phyloP scores from a whole-genome alignment of 83 land plant genomes.

The Diphasiastrum complanatum region DNA sequence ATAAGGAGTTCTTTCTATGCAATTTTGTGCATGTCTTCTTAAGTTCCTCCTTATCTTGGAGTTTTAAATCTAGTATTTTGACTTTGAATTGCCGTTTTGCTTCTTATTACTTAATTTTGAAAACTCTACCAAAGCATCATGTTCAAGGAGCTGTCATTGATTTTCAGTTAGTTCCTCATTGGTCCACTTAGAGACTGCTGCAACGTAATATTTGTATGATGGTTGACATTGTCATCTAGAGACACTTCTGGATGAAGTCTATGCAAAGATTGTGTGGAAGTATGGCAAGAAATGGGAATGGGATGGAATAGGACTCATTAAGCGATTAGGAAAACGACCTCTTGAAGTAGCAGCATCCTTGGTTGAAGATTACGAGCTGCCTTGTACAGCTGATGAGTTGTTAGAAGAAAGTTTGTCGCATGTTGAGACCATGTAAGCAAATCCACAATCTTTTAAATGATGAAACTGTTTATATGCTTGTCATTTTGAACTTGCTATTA shows the following conservation, averaged over 20 bases:
- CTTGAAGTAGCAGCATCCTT: constrained; percentile 56
- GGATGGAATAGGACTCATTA: constrained; percentile 61
- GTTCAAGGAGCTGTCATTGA: too few relatives aligned
- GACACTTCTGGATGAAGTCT: constrained; percentile 45
- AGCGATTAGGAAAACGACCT: constrained; percentile 69
- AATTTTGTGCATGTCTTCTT: too few relatives aligned
- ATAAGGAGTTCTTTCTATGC: too few relatives aligned
- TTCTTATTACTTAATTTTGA: too few relatives aligned
- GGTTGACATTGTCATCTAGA: too few relatives aligned
- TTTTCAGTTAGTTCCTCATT: too few relatives aligned
- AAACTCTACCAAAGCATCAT: too few relatives aligned
- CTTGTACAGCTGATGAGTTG: constrained; percentile 57
- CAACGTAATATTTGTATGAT: too few relatives aligned
- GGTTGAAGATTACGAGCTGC: constrained; percentile 65
- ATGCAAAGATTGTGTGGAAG: constrained; percentile 37
- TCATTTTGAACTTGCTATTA: not conserved
- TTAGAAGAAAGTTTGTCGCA: constrained; percentile 35
- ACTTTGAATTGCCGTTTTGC: too few relatives aligned
- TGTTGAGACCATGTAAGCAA: constrained; percentile 42
- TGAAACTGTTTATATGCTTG: not conserved
- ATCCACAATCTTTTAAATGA: constrained; percentile 7
- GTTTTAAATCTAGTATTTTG: too few relatives aligned
- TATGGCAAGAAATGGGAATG: constrained; percentile 90
- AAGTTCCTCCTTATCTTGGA: too few relatives aligned
- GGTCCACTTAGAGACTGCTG: too few relatives aligned